Evolutionary conservation across 2,329 filamentous ascomycete genomes (phyloP).

Genomic region (Lecanicillium sp.): DNA sequence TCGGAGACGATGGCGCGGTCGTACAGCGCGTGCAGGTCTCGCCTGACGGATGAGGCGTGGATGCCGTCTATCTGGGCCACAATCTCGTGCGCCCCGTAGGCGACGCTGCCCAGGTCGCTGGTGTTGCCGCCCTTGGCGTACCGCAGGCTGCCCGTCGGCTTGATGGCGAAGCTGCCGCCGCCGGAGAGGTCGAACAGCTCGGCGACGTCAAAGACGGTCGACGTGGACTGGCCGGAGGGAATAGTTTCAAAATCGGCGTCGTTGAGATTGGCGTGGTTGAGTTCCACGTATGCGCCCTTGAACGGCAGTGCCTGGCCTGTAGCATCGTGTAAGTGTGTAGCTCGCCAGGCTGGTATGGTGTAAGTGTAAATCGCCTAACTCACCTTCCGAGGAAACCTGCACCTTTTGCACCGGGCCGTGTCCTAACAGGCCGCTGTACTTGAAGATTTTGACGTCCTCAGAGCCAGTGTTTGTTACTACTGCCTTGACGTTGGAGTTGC

Average conservation of each 20-base stretch:
- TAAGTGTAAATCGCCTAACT: not conserved
- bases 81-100: no score
- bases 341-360: not conserved
- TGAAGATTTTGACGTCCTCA: not conserved
- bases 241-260: not conserved
- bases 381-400: not conserved
- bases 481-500: not conserved
- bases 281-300: not conserved
- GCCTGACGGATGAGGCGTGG: no score
- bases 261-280: not conserved
- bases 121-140: not conserved
- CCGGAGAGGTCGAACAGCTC: not conserved
- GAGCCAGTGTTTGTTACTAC: not conserved
- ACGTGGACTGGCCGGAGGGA: not conserved
- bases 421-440: not conserved
- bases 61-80: no score
- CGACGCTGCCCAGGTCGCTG: not conserved
- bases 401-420: not conserved
- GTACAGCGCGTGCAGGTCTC: no score
- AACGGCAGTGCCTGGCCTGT: not conserved
- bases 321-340: not conserved
- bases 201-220: not conserved
- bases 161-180: not conserved
- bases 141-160: not conserved
- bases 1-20: no score